Conservation (phyloP, 1,284 basidiomycete genomes). For the Megacollybia platyphylla region DNA sequence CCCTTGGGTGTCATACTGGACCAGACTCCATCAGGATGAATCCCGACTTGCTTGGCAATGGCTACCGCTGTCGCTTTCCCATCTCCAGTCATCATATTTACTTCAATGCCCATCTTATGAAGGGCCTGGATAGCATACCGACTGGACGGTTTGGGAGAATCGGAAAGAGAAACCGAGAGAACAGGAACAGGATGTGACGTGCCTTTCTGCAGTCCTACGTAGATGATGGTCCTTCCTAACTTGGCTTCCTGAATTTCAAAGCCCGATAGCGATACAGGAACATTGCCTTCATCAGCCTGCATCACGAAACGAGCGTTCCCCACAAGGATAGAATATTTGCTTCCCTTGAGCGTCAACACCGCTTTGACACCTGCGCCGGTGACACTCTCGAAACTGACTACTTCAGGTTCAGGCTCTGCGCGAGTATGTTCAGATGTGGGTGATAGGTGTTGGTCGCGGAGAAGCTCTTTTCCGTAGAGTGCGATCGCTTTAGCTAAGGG, state of each 20-base stretch:
- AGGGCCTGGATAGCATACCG: conserved; percentile 71
- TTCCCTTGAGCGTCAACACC: conserved; percentile 32
- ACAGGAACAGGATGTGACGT: conserved; percentile 33
- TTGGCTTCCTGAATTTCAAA: conserved; percentile 62
- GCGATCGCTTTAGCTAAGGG: conserved; percentile 91
- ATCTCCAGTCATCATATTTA: conserved; percentile 89
- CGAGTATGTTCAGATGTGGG: conserved; percentile 10
- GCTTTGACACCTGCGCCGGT: conserved; percentile 87
- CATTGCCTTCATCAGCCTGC: conserved; percentile 29
- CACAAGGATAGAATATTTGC: conserved; percentile 49
- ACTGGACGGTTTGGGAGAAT: conserved; percentile 76
- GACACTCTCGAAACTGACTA: conserved; percentile 73
- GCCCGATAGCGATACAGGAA: conserved; percentile 43
- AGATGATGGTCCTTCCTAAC: conserved; percentile 77
- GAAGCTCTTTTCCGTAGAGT: conserved; percentile 59
- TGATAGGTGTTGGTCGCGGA: conserved; percentile 23
- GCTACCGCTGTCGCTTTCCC: conserved; percentile 72
- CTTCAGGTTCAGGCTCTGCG: conserved; percentile 19
- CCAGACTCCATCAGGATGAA: conserved; percentile 70
- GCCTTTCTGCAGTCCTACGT: conserved; percentile 45
- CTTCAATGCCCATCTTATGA: conserved; percentile 78
- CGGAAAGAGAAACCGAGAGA: conserved; percentile 69
- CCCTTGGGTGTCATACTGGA: conserved; percentile 88
- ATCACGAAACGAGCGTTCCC: conserved; percentile 67
- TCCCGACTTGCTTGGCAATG: conserved; percentile 80